Evolutionary conservation across 495 filamentous ascomycete genomes (phyloP).

Genomic region (Lasiosphaeria hispida): DNA sequence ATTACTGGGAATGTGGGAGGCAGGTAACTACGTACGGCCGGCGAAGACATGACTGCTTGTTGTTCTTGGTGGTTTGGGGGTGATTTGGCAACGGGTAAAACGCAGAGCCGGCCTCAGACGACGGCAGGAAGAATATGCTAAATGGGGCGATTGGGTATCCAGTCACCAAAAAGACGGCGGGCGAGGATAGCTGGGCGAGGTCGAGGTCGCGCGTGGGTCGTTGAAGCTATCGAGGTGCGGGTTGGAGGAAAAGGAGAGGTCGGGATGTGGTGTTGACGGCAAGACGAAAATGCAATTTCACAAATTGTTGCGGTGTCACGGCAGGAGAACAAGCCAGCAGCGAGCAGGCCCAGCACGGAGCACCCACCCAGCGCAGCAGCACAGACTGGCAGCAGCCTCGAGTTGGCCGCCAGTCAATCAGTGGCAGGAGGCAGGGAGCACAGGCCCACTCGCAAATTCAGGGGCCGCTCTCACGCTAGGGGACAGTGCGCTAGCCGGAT

Average conservation of each 20-base stretch:
- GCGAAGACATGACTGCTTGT: conserved; percentile 35
- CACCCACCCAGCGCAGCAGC: conserved; percentile 18
- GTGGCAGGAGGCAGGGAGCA: conserved; percentile 16
- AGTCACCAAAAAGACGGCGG: conserved; percentile 25
- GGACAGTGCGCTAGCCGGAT: conserved; percentile 15
- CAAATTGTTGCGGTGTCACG: conserved; percentile 37
- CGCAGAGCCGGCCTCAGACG: conserved; percentile 21
- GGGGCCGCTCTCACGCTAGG: conserved; percentile 25
- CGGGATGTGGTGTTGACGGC: conserved; percentile 26
- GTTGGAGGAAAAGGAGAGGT: conserved; percentile 34
- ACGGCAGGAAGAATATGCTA: conserved; percentile 23
- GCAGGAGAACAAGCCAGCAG: conserved; percentile 20
- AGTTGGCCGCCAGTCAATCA: conserved; percentile 18
- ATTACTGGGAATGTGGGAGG: conserved; percentile 5
- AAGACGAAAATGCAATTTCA: conserved; percentile 44
- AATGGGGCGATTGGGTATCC: conserved; percentile 26
- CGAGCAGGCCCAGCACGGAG: conserved; percentile 23
- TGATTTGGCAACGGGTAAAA: conserved; percentile 24
- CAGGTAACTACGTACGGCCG: conserved; percentile 36
- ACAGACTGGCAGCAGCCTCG: conserved; percentile 15
- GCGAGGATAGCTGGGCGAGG: conserved; percentile 12
- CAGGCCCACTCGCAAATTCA: conserved; percentile 23
- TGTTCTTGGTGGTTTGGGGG: conserved; percentile 15
- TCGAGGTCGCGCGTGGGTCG: conserved; percentile 17
- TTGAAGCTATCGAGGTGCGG: conserved; percentile 26